Evolutionary conservation across 306 rosid genomes (phyloP).

Genomic region (Hippophae gyantsensis): DNA sequence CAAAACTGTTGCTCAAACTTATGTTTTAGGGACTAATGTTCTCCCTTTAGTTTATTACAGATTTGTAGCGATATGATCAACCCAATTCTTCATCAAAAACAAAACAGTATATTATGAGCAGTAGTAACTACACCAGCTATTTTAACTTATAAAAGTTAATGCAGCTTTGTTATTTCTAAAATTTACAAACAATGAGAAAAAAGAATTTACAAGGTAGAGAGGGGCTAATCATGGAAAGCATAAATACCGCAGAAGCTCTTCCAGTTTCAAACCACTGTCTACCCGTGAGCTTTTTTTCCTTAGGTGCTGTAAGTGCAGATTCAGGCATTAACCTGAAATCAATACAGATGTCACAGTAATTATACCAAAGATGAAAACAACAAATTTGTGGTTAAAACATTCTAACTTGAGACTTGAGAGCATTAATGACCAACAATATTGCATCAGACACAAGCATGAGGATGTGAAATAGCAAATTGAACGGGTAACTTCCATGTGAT

Average conservation of each 20-base stretch:
- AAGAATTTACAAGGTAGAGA: conserved; percentile 7
- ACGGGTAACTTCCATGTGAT: no score
- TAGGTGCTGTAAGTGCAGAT: conserved; percentile 70
- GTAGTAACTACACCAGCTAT: no score
- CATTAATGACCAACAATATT: not conserved
- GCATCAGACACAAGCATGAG: not conserved
- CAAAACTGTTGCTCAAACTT: no score
- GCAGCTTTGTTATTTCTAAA: not conserved
- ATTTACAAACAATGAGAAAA: not conserved
- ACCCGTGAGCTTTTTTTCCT: conserved; percentile 87
- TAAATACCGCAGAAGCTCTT: conserved; percentile 53
- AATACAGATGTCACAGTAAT: conserved; percentile 8
- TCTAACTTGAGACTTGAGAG: not conserved
- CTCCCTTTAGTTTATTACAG: no score
- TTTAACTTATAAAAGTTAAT: not conserved
- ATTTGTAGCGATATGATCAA: no score
- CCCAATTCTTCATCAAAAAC: no score
- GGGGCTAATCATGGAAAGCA: conserved; percentile 3
- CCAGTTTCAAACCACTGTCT: conserved; percentile 99
- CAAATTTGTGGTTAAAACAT: not conserved
- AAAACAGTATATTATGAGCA: no score
- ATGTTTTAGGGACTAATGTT: no score
- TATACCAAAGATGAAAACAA: not conserved
- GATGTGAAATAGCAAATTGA: no score
- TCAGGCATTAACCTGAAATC: conserved; percentile 91